phyloP scores from a whole-genome alignment of 257 asterid genomes.

The Solanum dulcamara region DNA sequence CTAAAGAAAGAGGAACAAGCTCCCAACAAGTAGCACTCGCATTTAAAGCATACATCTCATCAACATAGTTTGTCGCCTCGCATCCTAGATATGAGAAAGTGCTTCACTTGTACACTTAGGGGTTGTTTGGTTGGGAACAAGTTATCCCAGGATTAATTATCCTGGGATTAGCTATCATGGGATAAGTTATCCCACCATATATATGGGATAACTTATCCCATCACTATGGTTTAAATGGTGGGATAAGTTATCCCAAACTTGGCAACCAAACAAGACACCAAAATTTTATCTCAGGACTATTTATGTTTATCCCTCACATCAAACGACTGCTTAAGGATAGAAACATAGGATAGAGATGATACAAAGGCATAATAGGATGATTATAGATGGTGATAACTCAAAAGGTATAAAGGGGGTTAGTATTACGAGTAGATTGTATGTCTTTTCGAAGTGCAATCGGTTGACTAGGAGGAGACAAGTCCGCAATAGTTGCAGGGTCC shows the following conservation, averaged over 20 bases:
- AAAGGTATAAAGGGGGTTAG: background rate
- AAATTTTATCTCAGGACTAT: too few species aligned
- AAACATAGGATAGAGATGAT: background rate
- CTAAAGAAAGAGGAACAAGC: background rate
- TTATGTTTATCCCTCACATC: too few species aligned
- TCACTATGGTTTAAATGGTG: too few species aligned
- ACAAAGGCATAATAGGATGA: background rate
- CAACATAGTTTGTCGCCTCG: background rate
- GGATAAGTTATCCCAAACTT: too few species aligned
- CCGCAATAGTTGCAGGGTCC: background rate
- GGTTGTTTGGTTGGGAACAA: too few species aligned
- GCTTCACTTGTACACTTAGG: background rate
- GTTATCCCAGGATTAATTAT: too few species aligned
- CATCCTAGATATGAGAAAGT: background rate
- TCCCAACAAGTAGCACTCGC: background rate
- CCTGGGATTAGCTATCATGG: too few species aligned
- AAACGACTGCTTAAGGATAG: too few species aligned
- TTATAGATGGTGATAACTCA: background rate
- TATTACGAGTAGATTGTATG: background rate
- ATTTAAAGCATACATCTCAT: background rate
- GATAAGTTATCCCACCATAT: too few species aligned
- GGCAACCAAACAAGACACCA: too few species aligned
- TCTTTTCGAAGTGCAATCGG: background rate
- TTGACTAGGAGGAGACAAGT: background rate
- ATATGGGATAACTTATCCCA: too few species aligned